Conservation (phyloP, 83 land plant species). For the Picea abies region DNA sequence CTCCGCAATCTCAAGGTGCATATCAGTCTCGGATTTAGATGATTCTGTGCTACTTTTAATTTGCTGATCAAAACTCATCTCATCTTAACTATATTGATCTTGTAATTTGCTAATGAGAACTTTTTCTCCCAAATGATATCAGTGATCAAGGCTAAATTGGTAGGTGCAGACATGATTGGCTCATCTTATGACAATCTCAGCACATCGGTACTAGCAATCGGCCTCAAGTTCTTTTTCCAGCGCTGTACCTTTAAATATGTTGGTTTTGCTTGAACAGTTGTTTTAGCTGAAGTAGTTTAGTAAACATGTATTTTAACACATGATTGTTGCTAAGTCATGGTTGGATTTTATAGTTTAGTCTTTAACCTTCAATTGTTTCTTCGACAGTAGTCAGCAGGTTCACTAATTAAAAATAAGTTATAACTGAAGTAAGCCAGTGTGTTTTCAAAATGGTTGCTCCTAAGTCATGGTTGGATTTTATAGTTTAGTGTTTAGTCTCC, state of each 20-base stretch:
- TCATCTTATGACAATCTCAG: neutral
- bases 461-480: too few species aligned
- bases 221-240: neutral
- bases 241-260: neutral
- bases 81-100: neutral
- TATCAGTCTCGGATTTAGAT: neutral
- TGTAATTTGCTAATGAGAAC: conserved; percentile 4
- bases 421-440: too few species aligned
- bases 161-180: neutral
- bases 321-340: too few species aligned
- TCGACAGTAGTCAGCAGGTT: too few species aligned
- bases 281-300: neutral
- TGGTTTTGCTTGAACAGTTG: neutral
- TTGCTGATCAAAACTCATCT: neutral
- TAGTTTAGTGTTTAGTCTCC: too few species aligned
- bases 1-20: too few species aligned
- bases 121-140: neutral
- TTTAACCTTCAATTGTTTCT: too few species aligned
- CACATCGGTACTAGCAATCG: too few species aligned
- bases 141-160: neutral
- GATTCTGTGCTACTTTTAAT: neutral
- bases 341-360: too few species aligned
- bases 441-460: too few species aligned
- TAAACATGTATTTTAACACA: too few species aligned
- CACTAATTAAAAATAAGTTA: too few species aligned